These are phyloP conservation scores for Solidago caesia DNA, from an alignment of 129 eudicot species.

Conservation along the genomic window DNA sequence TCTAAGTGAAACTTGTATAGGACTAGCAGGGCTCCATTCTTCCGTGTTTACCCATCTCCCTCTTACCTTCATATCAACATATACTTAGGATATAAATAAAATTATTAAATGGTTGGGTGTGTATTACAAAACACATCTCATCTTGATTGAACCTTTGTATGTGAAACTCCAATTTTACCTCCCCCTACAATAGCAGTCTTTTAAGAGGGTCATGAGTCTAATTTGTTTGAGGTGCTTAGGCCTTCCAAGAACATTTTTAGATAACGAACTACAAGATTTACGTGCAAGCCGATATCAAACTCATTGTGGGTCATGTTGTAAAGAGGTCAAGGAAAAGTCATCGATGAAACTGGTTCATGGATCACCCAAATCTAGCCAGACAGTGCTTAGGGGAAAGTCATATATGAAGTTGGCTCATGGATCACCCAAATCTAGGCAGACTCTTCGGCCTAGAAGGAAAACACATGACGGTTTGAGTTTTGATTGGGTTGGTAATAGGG, in stretches of 20 bases:
- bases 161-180: constrained; percentile 10
- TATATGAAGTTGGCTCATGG: background rate
- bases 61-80: background rate
- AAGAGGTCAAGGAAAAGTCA: background rate
- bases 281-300: constrained; percentile 2
- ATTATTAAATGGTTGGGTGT: background rate
- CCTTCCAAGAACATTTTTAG: background rate
- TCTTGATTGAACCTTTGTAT: constrained; percentile 6
- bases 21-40: background rate
- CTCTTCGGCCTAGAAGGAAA: constrained; percentile 11
- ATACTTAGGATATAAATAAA: background rate
- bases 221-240: constrained; percentile 20
- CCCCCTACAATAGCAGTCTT: background rate
- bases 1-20: background rate
- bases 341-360: background rate
- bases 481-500: background rate
- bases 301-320: constrained; percentile 15
- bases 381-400: constrained; percentile 10
- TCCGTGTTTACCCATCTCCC: background rate
- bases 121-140: background rate
- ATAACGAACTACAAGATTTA: background rate
- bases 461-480: constrained; percentile 8
- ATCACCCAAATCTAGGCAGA: constrained; percentile 19
- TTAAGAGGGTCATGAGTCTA: background rate
- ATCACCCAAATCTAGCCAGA: constrained; percentile 18